Conservation (phyloP, 2,329 filamentous ascomycete species). For the Botrytis porri region DNA sequence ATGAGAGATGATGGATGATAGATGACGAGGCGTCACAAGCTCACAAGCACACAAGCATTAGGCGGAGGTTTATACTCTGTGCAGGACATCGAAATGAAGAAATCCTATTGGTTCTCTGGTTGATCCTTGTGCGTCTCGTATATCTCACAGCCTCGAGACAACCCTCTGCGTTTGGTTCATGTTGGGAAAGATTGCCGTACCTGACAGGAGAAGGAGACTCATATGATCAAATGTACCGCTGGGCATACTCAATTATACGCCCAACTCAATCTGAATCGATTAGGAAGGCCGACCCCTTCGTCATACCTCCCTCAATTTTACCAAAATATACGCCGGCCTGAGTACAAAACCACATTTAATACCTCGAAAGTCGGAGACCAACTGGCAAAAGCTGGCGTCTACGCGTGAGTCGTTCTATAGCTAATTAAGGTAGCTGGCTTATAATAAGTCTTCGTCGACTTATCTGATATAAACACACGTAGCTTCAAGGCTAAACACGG, state of each 20-base stretch:
- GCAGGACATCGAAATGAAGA: not conserved
- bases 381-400: not conserved
- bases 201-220: not conserved
- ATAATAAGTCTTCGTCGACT: not conserved
- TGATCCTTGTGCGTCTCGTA: not conserved
- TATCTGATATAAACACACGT: not conserved
- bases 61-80: not conserved
- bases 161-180: not conserved
- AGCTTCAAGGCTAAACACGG: not conserved
- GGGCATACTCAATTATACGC: not conserved
- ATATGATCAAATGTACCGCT: not conserved
- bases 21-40: slow-evolving; percentile 14
- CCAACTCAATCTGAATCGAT: not conserved
- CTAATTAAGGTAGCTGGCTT: not conserved
- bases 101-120: not conserved
- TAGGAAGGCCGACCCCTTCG: not conserved
- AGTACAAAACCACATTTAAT: not conserved
- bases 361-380: not conserved
- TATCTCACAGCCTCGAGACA: not conserved
- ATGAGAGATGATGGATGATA: not conserved
- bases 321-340: not conserved
- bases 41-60: not conserved
- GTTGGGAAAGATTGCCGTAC: not conserved
- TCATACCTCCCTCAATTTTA: not conserved
- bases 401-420: not conserved